These are phyloP conservation scores for Phlebiopsis flavidoalba DNA, from an alignment of 768 basidiomycete species.

Conservation along the genomic window DNA sequence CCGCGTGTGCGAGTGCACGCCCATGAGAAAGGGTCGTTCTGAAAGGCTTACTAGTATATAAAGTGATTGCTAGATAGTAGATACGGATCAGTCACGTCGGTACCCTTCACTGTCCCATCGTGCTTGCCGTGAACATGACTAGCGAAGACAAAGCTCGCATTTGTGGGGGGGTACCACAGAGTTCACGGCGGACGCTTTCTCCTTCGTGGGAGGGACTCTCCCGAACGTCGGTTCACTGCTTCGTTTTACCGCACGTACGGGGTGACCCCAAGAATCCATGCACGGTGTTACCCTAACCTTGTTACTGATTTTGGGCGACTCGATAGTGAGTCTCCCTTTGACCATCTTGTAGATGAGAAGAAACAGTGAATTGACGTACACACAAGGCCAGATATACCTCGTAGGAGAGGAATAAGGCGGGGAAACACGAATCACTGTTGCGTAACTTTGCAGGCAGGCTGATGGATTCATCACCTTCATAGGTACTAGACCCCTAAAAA, in stretches of 20 bases:
- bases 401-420: conserved; percentile 47
- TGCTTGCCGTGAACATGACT: background rate
- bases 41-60: background rate
- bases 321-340: conserved; percentile 33
- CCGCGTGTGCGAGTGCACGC: background rate
- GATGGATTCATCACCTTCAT: too few relatives aligned
- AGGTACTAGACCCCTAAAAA: conserved; percentile 46
- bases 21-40: background rate
- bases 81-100: background rate
- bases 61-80: background rate
- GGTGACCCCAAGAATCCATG: conserved; percentile 47
- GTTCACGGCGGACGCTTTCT: conserved; percentile 58
- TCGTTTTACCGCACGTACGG: conserved; percentile 54
- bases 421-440: too few relatives aligned
- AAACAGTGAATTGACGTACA: background rate
- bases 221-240: conserved; percentile 54
- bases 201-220: conserved; percentile 45
- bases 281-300: conserved; percentile 53
- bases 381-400: conserved; percentile 40
- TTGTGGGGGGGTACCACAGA: too few relatives aligned
- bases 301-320: conserved; percentile 50
- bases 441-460: too few relatives aligned
- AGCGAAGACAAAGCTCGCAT: background rate
- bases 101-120: background rate
- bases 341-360: background rate